These are phyloP conservation scores for Lactarius vividus DNA, from an alignment of 768 basidiomycete species.

Conservation along the genomic window DNA sequence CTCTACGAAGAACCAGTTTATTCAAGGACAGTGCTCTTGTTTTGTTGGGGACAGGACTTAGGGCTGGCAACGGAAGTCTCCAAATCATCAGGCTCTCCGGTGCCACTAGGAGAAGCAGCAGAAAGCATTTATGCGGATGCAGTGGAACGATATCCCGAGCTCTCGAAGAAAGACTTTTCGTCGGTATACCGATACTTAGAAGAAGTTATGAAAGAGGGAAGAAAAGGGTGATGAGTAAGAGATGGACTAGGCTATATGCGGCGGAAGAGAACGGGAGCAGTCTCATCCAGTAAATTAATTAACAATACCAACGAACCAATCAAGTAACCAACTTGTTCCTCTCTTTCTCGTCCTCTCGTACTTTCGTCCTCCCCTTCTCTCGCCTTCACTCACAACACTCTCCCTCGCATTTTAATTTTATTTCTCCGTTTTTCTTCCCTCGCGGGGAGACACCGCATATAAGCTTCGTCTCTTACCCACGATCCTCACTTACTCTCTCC, in stretches of 20 bases:
- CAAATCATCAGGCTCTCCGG: slow-evolving; percentile 42
- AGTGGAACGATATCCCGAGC: slow-evolving; percentile 51
- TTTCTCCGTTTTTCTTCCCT: neutral
- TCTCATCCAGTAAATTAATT: neutral
- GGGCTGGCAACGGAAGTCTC: slow-evolving; percentile 72
- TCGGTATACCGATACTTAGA: slow-evolving; percentile 69
- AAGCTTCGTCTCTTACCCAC: slow-evolving; percentile 29
- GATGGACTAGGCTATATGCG: neutral
- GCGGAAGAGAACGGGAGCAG: neutral
- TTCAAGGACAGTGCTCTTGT: slow-evolving; percentile 21
- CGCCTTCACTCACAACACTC: slow-evolving; percentile 14
- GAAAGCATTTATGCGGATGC: slow-evolving; percentile 59
- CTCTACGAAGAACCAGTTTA: neutral
- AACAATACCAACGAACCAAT: slow-evolving; percentile 28
- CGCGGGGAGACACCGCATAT: neutral
- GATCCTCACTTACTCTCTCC: slow-evolving; percentile 30
- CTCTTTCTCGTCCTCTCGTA: neutral
- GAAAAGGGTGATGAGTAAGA: neutral
- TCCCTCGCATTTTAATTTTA: neutral
- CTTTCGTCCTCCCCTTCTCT: slow-evolving; percentile 11
- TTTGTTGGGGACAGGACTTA: slow-evolving; percentile 60
- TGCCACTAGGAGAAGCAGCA: slow-evolving; percentile 68
- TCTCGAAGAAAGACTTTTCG: slow-evolving; percentile 75
- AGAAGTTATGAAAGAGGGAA: slow-evolving; percentile 29
- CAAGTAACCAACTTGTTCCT: slow-evolving; percentile 1